Conservation (phyloP, 352 stramenopile genomes). For the Pythium grandisporangium region DNA sequence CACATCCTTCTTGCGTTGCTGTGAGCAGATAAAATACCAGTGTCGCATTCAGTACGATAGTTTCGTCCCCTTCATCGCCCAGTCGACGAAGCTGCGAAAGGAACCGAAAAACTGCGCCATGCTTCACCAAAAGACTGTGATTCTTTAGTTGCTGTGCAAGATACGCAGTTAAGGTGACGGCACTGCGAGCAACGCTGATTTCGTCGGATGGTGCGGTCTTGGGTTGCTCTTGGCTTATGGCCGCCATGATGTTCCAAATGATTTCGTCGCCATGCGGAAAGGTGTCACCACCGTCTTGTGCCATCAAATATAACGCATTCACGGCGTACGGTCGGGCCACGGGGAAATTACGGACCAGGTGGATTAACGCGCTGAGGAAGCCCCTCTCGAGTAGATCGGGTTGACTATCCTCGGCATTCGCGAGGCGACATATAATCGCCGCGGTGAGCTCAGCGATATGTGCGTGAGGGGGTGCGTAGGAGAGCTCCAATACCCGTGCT, state of each 20-base stretch:
- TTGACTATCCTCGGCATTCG: conserved; percentile 11
- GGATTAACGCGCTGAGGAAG: conserved; percentile 37
- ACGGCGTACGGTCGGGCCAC: conserved; percentile 30
- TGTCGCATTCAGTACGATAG: conserved; percentile 55
- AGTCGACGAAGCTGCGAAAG: conserved; percentile 35
- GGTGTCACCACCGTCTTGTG: conserved; percentile 19
- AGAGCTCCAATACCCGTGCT: conserved; percentile 28
- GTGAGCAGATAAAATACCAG: conserved; percentile 64
- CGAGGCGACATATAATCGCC: conserved; percentile 46
- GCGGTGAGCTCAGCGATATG: conserved; percentile 37
- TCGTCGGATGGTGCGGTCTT: not conserved
- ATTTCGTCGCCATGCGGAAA: conserved; percentile 64
- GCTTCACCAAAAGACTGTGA: conserved; percentile 33
- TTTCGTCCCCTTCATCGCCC: conserved; percentile 15
- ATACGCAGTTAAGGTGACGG: conserved; percentile 49
- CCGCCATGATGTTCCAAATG: conserved; percentile 29
- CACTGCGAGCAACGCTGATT: conserved; percentile 18
- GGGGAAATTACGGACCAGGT: conserved; percentile 33
- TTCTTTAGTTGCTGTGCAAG: conserved; percentile 52
- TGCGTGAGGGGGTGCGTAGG: conserved; percentile 12
- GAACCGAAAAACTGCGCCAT: conserved; percentile 50
- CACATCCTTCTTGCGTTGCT: conserved; percentile 51
- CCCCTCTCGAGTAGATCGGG: conserved; percentile 27
- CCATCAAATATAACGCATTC: conserved; percentile 47
- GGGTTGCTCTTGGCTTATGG: conserved; percentile 15